Base-by-base conservation (phyloP, 148 eudicot genomes). In the Amaranthus cruentus region DNA sequence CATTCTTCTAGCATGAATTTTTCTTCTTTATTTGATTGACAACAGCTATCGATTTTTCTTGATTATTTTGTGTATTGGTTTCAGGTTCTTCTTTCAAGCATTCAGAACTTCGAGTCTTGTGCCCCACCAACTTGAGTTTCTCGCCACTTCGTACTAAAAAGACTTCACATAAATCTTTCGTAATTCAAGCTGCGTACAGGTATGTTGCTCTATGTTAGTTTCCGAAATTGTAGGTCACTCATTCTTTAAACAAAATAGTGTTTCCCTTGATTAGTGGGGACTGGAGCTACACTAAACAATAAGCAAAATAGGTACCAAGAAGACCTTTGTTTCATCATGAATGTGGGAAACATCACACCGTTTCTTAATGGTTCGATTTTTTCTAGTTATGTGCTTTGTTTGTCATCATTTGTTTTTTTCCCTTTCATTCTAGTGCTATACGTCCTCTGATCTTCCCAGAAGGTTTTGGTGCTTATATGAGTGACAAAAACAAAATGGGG, bases 141-240 rank as follows among this genome's bases (percentile, higher is more conserved):
- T 57, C 79, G 72, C 71, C 82, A 55, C 68, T 66, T 66, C 84
- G 69, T 59, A 54, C 64, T 54, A 77, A 68, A 56, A 84, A 76
- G 81, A 21, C 67, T 68, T 73, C 76, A 46, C 83, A 70, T 72
- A 89, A 82, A 67, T 66, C 80, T 66, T 87, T 86, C n/a, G 67
- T 83, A 62, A 82, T 91, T 59, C 87, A 83, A 73, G 98, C 98
- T 49, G 55, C 86, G 9, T 85, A 89, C 75, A 85, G 98, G 98
- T 93, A 81, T 56, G 4, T 44, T 66, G 43, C 48, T 55, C 58
- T 72, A 47, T 46, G 38, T 46, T 11, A 62, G 56, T 8, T 9
- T 42, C 12, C 46, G 48, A 11, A 58, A 13, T 47, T n/a, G 13
- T 43, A 47, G 64, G 63, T 14, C 57, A 56, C 66, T 66, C 38